Conservation (phyloP, 2,329 filamentous ascomycete genomes). For the Fusarium sp. region DNA sequence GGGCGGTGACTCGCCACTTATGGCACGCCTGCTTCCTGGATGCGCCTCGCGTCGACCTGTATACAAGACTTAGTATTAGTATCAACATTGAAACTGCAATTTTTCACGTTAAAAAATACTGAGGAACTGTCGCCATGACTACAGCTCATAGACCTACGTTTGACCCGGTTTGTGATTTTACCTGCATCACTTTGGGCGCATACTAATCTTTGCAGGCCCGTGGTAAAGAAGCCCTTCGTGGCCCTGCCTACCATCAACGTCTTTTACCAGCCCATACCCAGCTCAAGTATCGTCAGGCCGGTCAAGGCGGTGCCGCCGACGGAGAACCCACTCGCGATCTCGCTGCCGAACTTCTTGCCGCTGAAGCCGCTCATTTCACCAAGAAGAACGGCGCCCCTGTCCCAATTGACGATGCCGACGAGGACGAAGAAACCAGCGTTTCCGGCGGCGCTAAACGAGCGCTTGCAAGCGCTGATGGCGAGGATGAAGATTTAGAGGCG, state of each 20-base stretch:
- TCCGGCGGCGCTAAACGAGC: constrained; percentile 69
- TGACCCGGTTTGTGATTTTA: constrained; percentile 75
- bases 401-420: constrained; percentile 61
- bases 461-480: constrained; percentile 40
- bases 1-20: constrained; percentile 55
- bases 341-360: constrained; percentile 87
- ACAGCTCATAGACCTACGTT: constrained; percentile 89
- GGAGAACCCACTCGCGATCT: constrained; percentile 81
- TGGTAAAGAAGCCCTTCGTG: constrained; percentile 93
- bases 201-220: constrained; percentile 69
- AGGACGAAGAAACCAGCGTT: constrained; percentile 55
- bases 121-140: constrained; percentile 61
- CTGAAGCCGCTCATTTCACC: constrained; percentile 87
- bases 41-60: constrained; percentile 6
- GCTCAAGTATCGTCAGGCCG: constrained; percentile 87
- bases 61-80: constrained; percentile 4
- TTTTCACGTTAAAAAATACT: background rate
- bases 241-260: constrained; percentile 94
- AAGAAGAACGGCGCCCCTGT: constrained; percentile 74
- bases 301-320: constrained; percentile 83
- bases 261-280: constrained; percentile 93
- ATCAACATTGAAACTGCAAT: constrained; percentile 1
- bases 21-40: constrained; percentile 14
- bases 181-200: background rate
- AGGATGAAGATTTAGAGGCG: constrained; percentile 74